Evolutionary conservation across 148 eudicot genomes (phyloP), one percentile per base, ranked within the genome.

Genomic region (Spergularia bocconei): DNA sequence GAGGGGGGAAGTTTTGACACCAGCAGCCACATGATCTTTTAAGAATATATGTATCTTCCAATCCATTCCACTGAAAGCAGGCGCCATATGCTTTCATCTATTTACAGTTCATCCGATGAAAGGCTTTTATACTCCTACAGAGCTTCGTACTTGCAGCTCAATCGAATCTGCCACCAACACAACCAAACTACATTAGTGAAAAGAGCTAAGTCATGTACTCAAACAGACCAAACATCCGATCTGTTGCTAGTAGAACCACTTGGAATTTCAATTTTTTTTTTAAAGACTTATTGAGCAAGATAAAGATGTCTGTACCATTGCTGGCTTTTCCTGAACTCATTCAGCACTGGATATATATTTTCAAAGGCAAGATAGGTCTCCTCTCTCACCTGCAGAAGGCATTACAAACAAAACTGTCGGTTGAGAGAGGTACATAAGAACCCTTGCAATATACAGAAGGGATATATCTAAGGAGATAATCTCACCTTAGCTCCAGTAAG

Each of bases 401-500:
- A 36, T 44, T 13, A 50, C n/a, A 48, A 38, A 64, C 44, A 64
- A 64, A 64, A 39, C 48, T 38, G 38, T 64, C 16, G 8, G 3
- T 17, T 7, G 59, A 53, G 41, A 52, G 41, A 14, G 59, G 52
- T 13, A 11, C 59, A 52, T 41, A 53, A 53, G n/a, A 21, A 14
- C 54, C 59, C 41, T 69, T 47, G 12, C 8, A 1, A 11, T 63
- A 38, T 13, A 39, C 15, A 13, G 16, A 65, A 38, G 1, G 16
- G 4, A 59, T 6, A 59, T 8, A 7, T 21, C 1, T 41, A 41
- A 23, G 39, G 23, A 51, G 41, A 38, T 56, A 15, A n/a, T 20
- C 67, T 73, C 77, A 93, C 98, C 98, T 93, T 93, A 0, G 98
- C 98, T 77, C 98, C 98, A 6, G 98, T 93, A 13, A 93, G 91